Evolutionary conservation across 2,329 filamentous ascomycete genomes (phyloP).

Genomic region (Uncinocarpus reesii): DNA sequence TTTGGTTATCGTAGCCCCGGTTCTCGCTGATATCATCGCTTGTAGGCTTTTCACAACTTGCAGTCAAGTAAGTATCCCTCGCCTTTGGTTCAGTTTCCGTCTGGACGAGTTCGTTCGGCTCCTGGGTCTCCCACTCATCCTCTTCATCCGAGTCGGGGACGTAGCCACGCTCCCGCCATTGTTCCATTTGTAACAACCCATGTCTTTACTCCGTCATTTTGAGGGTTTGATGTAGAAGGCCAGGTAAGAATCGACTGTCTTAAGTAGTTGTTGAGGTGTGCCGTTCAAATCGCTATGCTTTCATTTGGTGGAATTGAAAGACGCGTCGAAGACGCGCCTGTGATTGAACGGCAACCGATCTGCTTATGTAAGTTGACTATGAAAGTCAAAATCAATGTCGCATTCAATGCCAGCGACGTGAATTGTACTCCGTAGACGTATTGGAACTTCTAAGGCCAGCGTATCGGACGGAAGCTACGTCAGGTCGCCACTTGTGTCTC

Average conservation of each 20-base stretch:
- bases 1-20: neutral
- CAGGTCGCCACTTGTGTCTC: too few relatives aligned
- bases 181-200: conserved; percentile 29
- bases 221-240: neutral
- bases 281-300: neutral
- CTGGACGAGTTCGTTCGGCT: conserved; percentile 8
- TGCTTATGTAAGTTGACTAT: too few relatives aligned
- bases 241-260: neutral
- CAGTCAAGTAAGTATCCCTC: neutral
- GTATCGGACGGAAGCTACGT: too few relatives aligned
- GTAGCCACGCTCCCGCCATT: conserved; percentile 43
- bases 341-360: neutral
- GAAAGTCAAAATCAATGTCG: too few relatives aligned
- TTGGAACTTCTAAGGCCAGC: too few relatives aligned
- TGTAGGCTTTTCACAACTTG: neutral
- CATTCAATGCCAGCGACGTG: too few relatives aligned
- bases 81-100: neutral
- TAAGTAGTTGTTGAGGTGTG: neutral
- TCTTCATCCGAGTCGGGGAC: conserved; percentile 44
- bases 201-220: conserved; percentile 4
- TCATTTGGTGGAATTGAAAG: neutral
- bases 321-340: neutral
- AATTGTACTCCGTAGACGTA: too few relatives aligned
- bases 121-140: conserved; percentile 32
- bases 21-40: neutral